Conservation (phyloP, 805 yeast species). For the Cyberlindnera suaveolens region DNA sequence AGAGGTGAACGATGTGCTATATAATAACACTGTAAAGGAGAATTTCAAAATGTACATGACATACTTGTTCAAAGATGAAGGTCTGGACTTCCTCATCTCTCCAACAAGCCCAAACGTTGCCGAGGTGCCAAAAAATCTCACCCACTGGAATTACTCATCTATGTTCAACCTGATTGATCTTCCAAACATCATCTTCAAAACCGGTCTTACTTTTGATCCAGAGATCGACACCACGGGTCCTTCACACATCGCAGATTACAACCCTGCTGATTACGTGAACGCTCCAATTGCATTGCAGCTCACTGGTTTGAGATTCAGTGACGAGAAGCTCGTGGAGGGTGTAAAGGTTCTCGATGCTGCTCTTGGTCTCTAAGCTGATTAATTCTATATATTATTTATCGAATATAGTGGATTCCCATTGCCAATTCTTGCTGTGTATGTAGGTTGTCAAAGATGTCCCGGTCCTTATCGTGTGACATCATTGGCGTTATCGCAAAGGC, state of each 20-base stretch:
- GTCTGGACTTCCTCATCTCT: constrained; percentile 58
- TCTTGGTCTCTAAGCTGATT: constrained; percentile 12
- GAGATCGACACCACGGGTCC: constrained; percentile 42
- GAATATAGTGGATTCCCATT: too few species aligned
- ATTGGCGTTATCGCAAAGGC: too few species aligned
- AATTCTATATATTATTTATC: neutral
- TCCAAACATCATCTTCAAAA: constrained; percentile 62
- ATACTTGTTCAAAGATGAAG: constrained; percentile 44
- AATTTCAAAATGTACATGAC: constrained; percentile 49
- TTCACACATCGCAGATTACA: constrained; percentile 11
- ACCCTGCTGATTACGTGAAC: constrained; percentile 25
- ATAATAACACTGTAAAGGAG: constrained; percentile 54
- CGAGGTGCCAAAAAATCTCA: constrained; percentile 55
- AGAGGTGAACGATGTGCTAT: constrained; percentile 54
- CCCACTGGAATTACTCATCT: constrained; percentile 76
- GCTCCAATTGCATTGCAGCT: constrained; percentile 50
- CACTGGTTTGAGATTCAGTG: constrained; percentile 42
- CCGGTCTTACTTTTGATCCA: constrained; percentile 57
- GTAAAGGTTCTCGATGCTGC: constrained; percentile 33
- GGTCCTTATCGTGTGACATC: too few species aligned
- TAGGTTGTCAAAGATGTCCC: too few species aligned
- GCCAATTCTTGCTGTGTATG: too few species aligned
- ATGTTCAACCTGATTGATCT: constrained; percentile 67
- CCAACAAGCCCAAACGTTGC: constrained; percentile 69
- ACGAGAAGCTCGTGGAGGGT: constrained; percentile 45